Percentiles rank a stretch among this genome's conserved stretches.
phyloP scores from a whole-genome alignment of 495 filamentous ascomycete genomes.

The Aspergillus asperescens region DNA sequence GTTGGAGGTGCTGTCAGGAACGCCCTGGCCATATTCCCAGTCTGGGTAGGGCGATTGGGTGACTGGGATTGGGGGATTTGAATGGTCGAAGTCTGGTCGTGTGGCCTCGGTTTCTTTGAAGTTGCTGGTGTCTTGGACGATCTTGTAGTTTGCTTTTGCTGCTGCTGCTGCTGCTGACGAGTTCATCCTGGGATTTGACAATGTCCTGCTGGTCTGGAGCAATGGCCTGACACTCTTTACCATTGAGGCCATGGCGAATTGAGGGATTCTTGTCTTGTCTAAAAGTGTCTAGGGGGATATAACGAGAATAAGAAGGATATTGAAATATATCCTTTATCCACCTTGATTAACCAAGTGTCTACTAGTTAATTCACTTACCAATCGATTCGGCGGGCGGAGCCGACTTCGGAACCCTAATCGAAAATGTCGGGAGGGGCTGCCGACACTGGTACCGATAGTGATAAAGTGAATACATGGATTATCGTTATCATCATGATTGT shows the following conservation, averaged over 20 bases:
- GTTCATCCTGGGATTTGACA: conserved; percentile 7
- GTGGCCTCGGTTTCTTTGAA: conserved; percentile 66
- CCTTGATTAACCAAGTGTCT: too few relatives aligned
- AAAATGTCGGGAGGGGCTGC: too few relatives aligned
- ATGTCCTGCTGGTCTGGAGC: background rate
- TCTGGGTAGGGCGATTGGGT: conserved; percentile 58
- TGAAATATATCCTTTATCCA: too few relatives aligned
- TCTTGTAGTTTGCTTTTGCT: conserved; percentile 24
- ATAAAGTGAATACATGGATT: too few relatives aligned
- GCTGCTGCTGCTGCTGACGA: conserved; percentile 15
- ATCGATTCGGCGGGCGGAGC: too few relatives aligned
- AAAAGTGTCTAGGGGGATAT: background rate
- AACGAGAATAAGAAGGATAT: background rate
- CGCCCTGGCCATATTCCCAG: conserved; percentile 70
- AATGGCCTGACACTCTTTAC: too few relatives aligned
- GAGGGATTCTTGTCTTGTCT: background rate
- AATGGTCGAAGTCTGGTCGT: conserved; percentile 54
- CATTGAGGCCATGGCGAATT: too few relatives aligned
- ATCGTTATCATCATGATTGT: too few relatives aligned
- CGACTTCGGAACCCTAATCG: too few relatives aligned
- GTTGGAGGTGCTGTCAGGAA: conserved; percentile 48
- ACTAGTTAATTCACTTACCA: too few relatives aligned
- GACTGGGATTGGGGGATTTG: conserved; percentile 45
- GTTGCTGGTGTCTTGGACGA: conserved; percentile 38
- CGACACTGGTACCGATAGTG: too few relatives aligned